Base-by-base conservation (phyloP, 164 flowering plant species). In the Echeveria elegans region DNA sequence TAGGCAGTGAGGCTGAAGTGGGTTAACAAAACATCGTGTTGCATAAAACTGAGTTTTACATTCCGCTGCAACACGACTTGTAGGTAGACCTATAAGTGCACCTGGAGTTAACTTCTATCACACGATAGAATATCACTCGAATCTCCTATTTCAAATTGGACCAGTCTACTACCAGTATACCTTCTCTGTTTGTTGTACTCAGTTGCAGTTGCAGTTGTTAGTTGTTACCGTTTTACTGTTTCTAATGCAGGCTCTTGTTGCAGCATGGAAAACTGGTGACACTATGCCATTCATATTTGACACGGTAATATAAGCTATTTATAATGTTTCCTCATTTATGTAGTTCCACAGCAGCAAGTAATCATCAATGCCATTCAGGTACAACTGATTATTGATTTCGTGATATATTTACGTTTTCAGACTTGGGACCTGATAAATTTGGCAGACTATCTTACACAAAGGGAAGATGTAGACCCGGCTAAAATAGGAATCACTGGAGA, bases 281-380 rank as follows among this genome's bases (percentile, higher is more conserved):
- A 95, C 94, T 36, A 89, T 92, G 99, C 97, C 99, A 65, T 95
- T 95, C 75, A 82, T 92, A 68, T 95, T 76, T 79, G 99, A 95
- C 69, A 90, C 97, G 80, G 99, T 90, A 83, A 10, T 68, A 19
- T 37, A n/a, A n/a, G n/a, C 14, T 45, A 62, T 47, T 66, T 6
- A 7, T 43, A 15, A 12, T 64, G 68, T 29, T 61, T 32, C 34
- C 24, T 43, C 10, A 30, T 4, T 45, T 6, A 1, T n/a, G n/a
- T n/a, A n/a, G n/a, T n/a, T n/a, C n/a, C n/a, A 3, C 66, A 26
- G 24, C 1, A 38, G 19, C 21, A 23, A 34, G 19, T 11, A 28
- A 3, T 56, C n/a, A 63, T 63, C 28, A 12, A 12, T 34, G n/a
- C 29, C 14, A 28, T 37, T 63, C 66, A 63, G n/a, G 32, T 58